Evolutionary conservation across 495 filamentous ascomycete species (phyloP), one percentile per base, ranked within the genome.

Genomic region (Geoglossum glabrum): DNA sequence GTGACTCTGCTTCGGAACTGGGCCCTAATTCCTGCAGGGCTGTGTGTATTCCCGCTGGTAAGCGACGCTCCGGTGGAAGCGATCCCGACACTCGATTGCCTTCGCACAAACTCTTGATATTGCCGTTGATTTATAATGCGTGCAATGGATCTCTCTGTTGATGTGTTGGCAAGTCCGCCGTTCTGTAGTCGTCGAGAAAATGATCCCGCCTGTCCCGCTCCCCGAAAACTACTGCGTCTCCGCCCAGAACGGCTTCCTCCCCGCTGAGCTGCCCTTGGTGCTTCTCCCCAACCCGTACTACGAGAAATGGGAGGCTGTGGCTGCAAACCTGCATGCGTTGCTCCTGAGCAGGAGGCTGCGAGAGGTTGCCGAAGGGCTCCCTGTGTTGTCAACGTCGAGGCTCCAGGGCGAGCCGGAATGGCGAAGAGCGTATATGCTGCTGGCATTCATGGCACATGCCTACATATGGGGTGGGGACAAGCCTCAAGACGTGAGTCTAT

Each of bases 381-480:
- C 92, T 2, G 70, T 93, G 45, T 78, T 97, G 57, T 86, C 83
- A 50, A 92, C 87, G 55, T 75, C 79, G 61, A 78, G 84, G 68
- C 77, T 99, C 63, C 76, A 80, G 65, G 77, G 81, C 59, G 86
- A 90, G 66, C 75, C 82, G 60, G 88, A 99, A 76, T 95, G 90
- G 90, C 79, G 87, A 64, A 77, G 90, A 64, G 90, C 90, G 55
- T 96, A 95, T 70, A 80, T 83, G 55, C 73, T 95, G 38, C 77
- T 97, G 57, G 84, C 79, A 21, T 95, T 95, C 67, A 84, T 96
- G 63, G 73, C 88, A 27, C 90, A 97, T 71, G 84, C 81, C 59
- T 97, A 95, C 71, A 86, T 96, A 64, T 99, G 92, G 92, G 85
- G 87, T 64, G 89, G 88, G 67, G 80, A 90, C 61, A 78, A 72